Percentiles rank a stretch among this genome's conserved stretches.
These are phyloP conservation scores for Populus nigra DNA, from an alignment of 345 rosid species.

Conservation along the genomic window DNA sequence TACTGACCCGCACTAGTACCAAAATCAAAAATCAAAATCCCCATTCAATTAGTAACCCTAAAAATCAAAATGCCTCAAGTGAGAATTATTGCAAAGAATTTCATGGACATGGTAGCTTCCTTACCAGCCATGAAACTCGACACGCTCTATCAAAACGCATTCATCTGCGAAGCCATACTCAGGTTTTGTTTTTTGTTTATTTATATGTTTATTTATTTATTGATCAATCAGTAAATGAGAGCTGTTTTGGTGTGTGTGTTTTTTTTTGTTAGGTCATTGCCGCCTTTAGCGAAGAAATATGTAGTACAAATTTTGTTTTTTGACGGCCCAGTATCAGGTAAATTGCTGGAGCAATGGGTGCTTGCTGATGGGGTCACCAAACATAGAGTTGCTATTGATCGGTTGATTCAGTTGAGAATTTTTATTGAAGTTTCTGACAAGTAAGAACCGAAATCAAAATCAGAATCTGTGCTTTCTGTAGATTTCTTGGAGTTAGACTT, in stretches of 20 bases:
- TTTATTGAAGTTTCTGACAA: constrained; percentile 51
- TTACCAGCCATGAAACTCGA: constrained; percentile 84
- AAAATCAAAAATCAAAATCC: background rate
- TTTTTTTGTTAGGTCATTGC: constrained; percentile 59
- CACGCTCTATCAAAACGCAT: constrained; percentile 66
- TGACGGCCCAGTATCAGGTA: constrained; percentile 48
- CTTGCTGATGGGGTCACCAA: constrained; percentile 67
- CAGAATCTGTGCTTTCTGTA: background rate
- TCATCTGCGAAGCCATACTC: constrained; percentile 94
- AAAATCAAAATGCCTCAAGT: constrained; percentile 69
- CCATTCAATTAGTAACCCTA: background rate
- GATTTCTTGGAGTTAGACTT: no score
- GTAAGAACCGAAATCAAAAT: constrained; percentile 18
- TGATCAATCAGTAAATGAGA: background rate
- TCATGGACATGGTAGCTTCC: constrained; percentile 98
- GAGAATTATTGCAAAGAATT: constrained; percentile 80
- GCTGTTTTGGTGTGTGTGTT: background rate
- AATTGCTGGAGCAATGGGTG: constrained; percentile 72
- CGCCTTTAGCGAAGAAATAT: constrained; percentile 89
- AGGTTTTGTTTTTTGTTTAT: constrained; percentile 38
- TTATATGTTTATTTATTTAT: background rate
- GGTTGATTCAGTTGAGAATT: constrained; percentile 69
- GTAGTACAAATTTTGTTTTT: constrained; percentile 64
- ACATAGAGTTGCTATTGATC: constrained; percentile 78
- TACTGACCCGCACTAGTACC: no score